phyloP scores from a whole-genome alignment of 768 basidiomycete species.

The Sistotremastrum suecicum region DNA sequence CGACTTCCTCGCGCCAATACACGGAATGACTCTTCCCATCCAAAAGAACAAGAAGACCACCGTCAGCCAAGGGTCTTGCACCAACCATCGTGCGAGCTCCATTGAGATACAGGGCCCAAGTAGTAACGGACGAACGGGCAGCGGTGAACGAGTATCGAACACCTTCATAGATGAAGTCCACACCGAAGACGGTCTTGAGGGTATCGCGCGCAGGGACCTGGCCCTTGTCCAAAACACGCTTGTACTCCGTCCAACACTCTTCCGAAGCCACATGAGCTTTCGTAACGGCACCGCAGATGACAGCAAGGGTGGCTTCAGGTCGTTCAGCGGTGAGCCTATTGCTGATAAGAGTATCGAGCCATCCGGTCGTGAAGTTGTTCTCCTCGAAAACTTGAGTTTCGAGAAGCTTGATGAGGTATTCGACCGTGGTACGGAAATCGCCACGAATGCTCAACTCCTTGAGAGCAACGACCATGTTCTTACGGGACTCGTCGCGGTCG shows the following conservation, averaged over 20 bases:
- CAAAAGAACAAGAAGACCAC: constrained; percentile 81
- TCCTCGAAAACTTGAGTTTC: constrained; percentile 94
- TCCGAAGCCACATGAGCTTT: constrained; percentile 89
- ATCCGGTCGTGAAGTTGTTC: constrained; percentile 96
- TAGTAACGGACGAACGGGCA: constrained; percentile 73
- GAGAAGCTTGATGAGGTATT: constrained; percentile 95
- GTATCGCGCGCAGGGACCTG: constrained; percentile 92
- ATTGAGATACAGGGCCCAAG: constrained; percentile 93
- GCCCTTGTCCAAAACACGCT: constrained; percentile 91
- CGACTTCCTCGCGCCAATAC: constrained; percentile 98
- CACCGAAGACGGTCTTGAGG: constrained; percentile 89
- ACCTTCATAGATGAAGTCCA: constrained; percentile 97
- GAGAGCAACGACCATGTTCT: constrained; percentile 98
- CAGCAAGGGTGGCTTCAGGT: constrained; percentile 83
- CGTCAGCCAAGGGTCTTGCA: constrained; percentile 84
- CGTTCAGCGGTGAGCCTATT: constrained; percentile 95
- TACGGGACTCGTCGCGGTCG: constrained; percentile 86
- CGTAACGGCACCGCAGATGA: constrained; percentile 90
- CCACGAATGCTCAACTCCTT: constrained; percentile 98
- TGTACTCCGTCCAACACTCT: constrained; percentile 85
- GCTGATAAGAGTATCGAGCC: constrained; percentile 95
- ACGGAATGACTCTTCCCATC: constrained; percentile 94
- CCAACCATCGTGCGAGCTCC: constrained; percentile 89
- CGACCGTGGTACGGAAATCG: constrained; percentile 96
- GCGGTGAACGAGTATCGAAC: constrained; percentile 91